Base-by-base conservation (phyloP, 1,284 basidiomycete species). In the Boletus sp. region DNA sequence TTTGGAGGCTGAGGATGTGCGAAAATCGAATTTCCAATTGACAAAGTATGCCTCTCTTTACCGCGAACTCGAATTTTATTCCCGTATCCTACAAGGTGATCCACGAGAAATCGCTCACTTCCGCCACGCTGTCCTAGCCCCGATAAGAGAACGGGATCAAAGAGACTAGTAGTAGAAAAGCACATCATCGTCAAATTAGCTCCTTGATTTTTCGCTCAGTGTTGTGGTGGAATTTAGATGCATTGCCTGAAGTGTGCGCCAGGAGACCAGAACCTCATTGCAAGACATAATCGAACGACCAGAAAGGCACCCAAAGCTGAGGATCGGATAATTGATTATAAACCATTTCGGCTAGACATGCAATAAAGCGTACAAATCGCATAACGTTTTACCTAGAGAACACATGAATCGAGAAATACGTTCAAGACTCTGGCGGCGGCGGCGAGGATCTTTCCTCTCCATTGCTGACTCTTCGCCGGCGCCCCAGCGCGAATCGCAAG, bases 401-500 rank as follows among this genome's bases (percentile, higher is more conserved):
- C 23, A 42, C 47, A 41, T 41, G n/a, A n/a, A 2, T 13, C 14
- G 17, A 49, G 27, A 36, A 19, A 23, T 29, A 46, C 29, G 5
- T n/a, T 50, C 48, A 53, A 36, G 47, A 26, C 17, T 52, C 64
- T n/a, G n/a, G n/a, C 7, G 44, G 37, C 3, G 39, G 23, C 9
- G 41, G 33, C 1, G 35, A 33, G 7, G 48, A 51, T 67, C 64
- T 36, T 60, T 64, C 32, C 56, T 61, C 56, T 66, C 59, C 36
- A 43, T n/a, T 37, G 25, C 58, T 60, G 35, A 57, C 58, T 36
- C 50, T 41, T 32, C 41, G 49, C 48, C 65, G 68, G 50, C 73
- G 70, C 41, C 75, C 71, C 48, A 73, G 74, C n/a, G 82, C 83
- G 55, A 81, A 80, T 23, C 78, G 76, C 44, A 88, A 66, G 60